Conservation (phyloP, 257 asterid species). For the Nicotiana noctiflora region DNA sequence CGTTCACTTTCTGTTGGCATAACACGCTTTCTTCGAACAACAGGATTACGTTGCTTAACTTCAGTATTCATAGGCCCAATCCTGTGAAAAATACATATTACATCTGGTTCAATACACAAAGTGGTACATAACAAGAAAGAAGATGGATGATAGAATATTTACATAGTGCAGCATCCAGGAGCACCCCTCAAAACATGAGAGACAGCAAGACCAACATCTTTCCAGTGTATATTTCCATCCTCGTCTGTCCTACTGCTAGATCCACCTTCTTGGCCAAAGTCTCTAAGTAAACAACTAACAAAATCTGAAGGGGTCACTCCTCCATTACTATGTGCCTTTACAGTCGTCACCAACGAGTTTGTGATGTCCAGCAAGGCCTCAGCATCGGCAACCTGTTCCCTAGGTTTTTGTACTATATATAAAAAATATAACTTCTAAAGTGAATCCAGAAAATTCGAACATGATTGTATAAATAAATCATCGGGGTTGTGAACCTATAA, state of each 20-base stretch:
- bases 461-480: too few species aligned
- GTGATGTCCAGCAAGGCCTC: conserved; percentile 87
- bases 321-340: conserved; percentile 61
- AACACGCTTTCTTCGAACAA: conserved; percentile 47
- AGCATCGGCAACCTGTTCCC: conserved; percentile 95
- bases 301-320: conserved; percentile 80
- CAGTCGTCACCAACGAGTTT: conserved; percentile 73
- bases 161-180: conserved; percentile 83
- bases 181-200: conserved; percentile 60
- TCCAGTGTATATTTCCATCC: conserved; percentile 49
- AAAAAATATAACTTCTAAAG: neutral
- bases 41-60: conserved; percentile 64
- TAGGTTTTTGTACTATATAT: conserved; percentile 63
- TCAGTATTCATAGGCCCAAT: conserved; percentile 91
- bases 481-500: too few species aligned
- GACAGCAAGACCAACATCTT: conserved; percentile 56
- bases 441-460: too few species aligned
- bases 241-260: conserved; percentile 40
- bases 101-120: neutral
- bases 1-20: conserved; percentile 50
- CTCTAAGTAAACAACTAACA: conserved; percentile 55
- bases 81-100: conserved; percentile 35
- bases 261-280: conserved; percentile 54
- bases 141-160: neutral
- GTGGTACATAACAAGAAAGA: neutral